Conservation (phyloP, 208 protist genomes). For the Leishmania turanica region DNA sequence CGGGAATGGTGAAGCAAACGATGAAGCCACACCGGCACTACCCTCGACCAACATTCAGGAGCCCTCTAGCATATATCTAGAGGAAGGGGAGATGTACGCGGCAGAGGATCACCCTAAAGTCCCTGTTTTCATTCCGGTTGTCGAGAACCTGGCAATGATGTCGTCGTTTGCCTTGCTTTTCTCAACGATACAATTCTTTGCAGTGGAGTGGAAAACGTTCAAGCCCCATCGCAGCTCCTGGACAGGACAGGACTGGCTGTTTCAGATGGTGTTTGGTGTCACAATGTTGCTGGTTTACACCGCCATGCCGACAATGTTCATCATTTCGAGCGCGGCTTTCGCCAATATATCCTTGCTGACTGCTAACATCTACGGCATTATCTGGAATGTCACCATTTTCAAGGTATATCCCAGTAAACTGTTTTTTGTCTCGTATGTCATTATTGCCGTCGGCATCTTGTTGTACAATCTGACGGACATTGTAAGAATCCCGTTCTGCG, state of each 20-base stretch:
- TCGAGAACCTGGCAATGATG: constrained; percentile 83
- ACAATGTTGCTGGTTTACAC: constrained; percentile 87
- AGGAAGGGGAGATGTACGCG: constrained; percentile 8
- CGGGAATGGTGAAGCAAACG: background rate
- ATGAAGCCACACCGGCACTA: background rate
- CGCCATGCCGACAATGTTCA: constrained; percentile 68
- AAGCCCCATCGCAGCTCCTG: constrained; percentile 43
- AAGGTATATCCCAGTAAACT: constrained; percentile 66
- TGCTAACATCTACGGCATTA: constrained; percentile 75
- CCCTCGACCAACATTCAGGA: background rate
- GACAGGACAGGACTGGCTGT: constrained; percentile 68
- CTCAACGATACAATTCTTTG: constrained; percentile 82
- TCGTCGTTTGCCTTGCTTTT: constrained; percentile 70
- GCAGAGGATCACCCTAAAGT: constrained; percentile 37
- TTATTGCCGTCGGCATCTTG: constrained; percentile 71
- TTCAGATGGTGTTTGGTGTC: constrained; percentile 81
- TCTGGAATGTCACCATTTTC: constrained; percentile 87
- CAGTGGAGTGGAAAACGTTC: constrained; percentile 71
- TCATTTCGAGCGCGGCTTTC: constrained; percentile 79
- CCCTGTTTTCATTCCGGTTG: constrained; percentile 66
- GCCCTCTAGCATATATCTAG: background rate
- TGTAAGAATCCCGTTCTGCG: constrained; percentile 45
- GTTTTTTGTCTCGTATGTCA: constrained; percentile 74
- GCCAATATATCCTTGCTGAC: constrained; percentile 83
- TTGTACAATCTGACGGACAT: constrained; percentile 79